phyloP scores from a whole-genome alignment of 139 green algal species.

The Spirogloea muscicola region DNA sequence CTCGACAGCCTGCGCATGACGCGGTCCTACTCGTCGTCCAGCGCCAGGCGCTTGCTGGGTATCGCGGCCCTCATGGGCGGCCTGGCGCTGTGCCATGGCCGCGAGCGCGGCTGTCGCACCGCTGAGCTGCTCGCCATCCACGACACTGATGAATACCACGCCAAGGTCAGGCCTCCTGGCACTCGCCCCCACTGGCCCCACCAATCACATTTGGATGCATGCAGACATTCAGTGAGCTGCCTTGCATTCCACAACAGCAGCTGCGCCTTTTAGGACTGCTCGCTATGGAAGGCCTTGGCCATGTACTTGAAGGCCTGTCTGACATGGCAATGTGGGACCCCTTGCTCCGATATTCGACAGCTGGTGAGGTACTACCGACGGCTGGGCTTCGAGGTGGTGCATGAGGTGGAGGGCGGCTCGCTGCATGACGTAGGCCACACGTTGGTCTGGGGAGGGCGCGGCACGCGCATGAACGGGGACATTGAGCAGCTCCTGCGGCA shows the following conservation, averaged over 20 bases:
- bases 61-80: slow-evolving; percentile 33
- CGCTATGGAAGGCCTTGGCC: too few relatives aligned
- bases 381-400: slow-evolving; percentile 38
- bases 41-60: slow-evolving; percentile 8
- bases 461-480: slow-evolving; percentile 47
- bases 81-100: slow-evolving; percentile 5
- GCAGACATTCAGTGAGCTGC: too few relatives aligned
- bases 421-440: slow-evolving; percentile 47
- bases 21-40: background rate
- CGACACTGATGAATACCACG: slow-evolving; percentile 50
- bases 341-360: too few relatives aligned
- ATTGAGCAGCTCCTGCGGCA: slow-evolving; percentile 19
- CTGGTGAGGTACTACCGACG: slow-evolving; percentile 51
- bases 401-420: slow-evolving; percentile 38
- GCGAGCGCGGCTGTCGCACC: slow-evolving; percentile 28
- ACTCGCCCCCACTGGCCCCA: too few relatives aligned
- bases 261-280: too few relatives aligned
- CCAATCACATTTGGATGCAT: too few relatives aligned
- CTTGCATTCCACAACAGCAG: too few relatives aligned
- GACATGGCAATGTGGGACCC: too few relatives aligned
- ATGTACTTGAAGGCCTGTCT: too few relatives aligned
- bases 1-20: slow-evolving; percentile 31
- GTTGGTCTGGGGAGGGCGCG: slow-evolving; percentile 54
- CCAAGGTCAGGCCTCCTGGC: slow-evolving; percentile 25
- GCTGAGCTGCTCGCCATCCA: slow-evolving; percentile 52